These are phyloP conservation scores for Fusarium sp. DNA, from an alignment of 2,329 filamentous ascomycete species.

Conservation along the genomic window DNA sequence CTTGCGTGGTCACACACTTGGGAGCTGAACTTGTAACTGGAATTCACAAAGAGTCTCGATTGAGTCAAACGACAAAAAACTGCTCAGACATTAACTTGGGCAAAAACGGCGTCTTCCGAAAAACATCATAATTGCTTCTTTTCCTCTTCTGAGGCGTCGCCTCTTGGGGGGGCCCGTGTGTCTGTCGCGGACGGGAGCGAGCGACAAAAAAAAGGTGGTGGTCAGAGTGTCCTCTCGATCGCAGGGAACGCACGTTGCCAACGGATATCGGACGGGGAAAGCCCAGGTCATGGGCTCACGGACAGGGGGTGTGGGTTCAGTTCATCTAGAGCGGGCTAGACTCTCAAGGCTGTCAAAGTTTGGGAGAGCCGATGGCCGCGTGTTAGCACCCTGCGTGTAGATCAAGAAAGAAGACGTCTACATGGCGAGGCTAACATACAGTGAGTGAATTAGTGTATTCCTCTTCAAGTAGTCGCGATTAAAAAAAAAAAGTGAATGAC, in stretches of 20 bases:
- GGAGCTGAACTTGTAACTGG: neutral
- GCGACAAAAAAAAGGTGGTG: neutral
- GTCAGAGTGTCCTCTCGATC: conserved; percentile 15
- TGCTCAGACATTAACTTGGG: neutral
- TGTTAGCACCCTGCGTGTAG: conserved; percentile 32
- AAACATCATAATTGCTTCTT: neutral
- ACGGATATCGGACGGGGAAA: conserved; percentile 32
- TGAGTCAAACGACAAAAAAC: neutral
- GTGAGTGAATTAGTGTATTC: neutral
- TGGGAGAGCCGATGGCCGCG: conserved; percentile 29
- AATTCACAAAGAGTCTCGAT: neutral
- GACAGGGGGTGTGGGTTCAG: conserved; percentile 1
- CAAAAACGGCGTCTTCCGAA: neutral
- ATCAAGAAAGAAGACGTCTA: conserved; percentile 4
- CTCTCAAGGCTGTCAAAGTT: neutral
- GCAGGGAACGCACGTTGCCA: conserved; percentile 22
- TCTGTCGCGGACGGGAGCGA: neutral
- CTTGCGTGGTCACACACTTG: neutral
- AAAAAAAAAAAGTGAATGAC: neutral
- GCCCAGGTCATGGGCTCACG: neutral
- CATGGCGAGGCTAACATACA: neutral
- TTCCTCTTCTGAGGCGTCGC: neutral
- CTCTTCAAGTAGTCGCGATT: neutral
- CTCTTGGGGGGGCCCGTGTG: neutral
- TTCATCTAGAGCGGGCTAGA: neutral